These are phyloP conservation scores for Ustilago nuda DNA, from an alignment of 1,284 basidiomycete genomes.

Conservation along the genomic window DNA sequence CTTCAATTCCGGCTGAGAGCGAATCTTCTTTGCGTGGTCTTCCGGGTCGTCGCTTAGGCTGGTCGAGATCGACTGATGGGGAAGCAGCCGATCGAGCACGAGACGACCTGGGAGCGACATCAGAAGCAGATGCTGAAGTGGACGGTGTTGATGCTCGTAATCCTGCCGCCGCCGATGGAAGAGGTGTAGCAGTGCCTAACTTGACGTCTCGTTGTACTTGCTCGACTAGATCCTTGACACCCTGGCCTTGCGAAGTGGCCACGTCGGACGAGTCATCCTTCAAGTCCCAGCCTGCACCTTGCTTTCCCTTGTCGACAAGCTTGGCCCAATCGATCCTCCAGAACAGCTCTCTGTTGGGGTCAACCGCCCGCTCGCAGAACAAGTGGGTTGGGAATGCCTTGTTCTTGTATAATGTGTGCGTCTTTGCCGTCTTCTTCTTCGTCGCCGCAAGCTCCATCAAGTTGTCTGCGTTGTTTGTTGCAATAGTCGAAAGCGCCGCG, in stretches of 20 bases:
- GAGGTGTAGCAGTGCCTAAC: neutral
- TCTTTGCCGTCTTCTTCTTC: constrained; percentile 20
- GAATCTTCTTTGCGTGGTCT: constrained; percentile 41
- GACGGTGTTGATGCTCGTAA: constrained; percentile 23
- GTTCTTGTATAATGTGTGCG: constrained; percentile 37
- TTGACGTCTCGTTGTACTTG: constrained; percentile 26
- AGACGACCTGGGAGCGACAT: constrained; percentile 7
- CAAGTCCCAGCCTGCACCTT: constrained; percentile 49
- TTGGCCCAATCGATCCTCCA: constrained; percentile 52
- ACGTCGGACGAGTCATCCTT: constrained; percentile 49
- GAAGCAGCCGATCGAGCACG: constrained; percentile 22
- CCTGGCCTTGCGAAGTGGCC: constrained; percentile 37
- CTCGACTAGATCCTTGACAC: constrained; percentile 53
- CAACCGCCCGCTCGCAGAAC: constrained; percentile 53
- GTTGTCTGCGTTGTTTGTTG: constrained; percentile 10
- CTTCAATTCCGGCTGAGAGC: constrained; percentile 42
- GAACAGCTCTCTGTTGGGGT: constrained; percentile 52
- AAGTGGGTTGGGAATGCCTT: constrained; percentile 50
- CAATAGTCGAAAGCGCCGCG: constrained; percentile 20
- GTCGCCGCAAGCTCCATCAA: neutral
- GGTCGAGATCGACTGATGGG: constrained; percentile 13
- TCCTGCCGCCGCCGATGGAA: constrained; percentile 3
- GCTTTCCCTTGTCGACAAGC: constrained; percentile 37
- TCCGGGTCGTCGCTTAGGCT: constrained; percentile 40
- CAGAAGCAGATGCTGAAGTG: constrained; percentile 19